Evolutionary conservation across 768 basidiomycete species (phyloP).

Genomic region (Xerocomellus amylosporus): DNA sequence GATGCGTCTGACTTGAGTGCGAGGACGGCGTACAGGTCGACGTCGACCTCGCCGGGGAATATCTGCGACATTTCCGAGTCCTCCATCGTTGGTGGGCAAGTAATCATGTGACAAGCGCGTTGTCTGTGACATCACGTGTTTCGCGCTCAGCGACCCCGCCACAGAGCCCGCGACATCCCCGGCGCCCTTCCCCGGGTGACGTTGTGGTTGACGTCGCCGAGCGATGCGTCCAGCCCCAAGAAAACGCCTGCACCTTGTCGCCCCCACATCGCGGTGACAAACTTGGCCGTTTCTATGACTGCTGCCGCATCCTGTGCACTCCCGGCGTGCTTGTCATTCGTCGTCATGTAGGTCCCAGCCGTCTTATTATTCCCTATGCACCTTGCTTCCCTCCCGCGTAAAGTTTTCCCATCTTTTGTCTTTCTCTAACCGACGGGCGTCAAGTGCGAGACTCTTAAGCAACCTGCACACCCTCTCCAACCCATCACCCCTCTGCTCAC

Average conservation of each 20-base stretch:
- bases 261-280: background rate
- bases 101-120: slow-evolving; percentile 7
- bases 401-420: background rate
- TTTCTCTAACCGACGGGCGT: background rate
- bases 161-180: background rate
- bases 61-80: slow-evolving; percentile 68
- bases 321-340: background rate
- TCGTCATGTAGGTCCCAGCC: background rate
- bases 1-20: slow-evolving; percentile 52
- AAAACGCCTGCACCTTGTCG: too few relatives aligned
- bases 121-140: slow-evolving; percentile 2
- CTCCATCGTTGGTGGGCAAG: slow-evolving; percentile 48
- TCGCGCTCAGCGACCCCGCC: background rate
- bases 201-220: background rate
- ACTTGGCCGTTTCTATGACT: background rate
- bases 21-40: slow-evolving; percentile 79
- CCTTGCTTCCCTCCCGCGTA: background rate
- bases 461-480: background rate
- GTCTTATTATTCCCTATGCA: slow-evolving; percentile 7
- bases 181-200: too few relatives aligned
- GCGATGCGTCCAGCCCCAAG: too few relatives aligned
- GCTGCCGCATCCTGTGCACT: background rate
- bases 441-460: background rate
- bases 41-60: slow-evolving; percentile 68
- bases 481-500: background rate